Base-by-base conservation (phyloP, 1,284 basidiomycete species). In the Microbotryum lychnidis-dioicae region DNA sequence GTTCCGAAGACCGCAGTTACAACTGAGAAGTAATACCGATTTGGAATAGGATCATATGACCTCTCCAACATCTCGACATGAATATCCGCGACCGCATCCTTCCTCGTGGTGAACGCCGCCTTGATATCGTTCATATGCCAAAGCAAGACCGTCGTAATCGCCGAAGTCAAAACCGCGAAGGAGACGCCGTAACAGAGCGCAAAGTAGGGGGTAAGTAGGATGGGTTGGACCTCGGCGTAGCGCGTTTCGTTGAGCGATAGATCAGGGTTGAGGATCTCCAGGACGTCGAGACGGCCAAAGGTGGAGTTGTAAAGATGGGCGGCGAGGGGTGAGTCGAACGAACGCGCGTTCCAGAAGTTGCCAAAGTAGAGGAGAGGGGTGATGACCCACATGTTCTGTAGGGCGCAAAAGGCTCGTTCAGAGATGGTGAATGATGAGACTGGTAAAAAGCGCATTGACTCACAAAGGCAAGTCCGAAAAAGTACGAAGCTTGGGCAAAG, bases 91-190 rank as follows among this genome's bases (percentile, higher is more conserved):
- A 33, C 33, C 1, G 53, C 56, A 6, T 55, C 50, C 33, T 23
- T 54, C 21, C 47, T 54, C n/a, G 53, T 57, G n/a, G 50, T 54
- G 5, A 76, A 56, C 2, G 76, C 76, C 6, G 61, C 66, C 42
- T 69, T 68, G 54, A 78, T 74, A 56, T 77, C 76, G 45, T 71
- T 67, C 54, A 67, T 70, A 56, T 78, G 72, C 77, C 77, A 78
- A 1, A 78, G 65, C 2, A 73, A 29, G 4, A 78, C 76, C 18
- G 75, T 75, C 18, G 71, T 67, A 29, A 77, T 69, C 1, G 76
- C 75, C 48, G 73, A 72, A 0, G 76, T 77, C 31, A 78, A 66
- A 0, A 76, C 73, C 3, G 77, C 76, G 63, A 78, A 78, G 2
- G 70, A 69, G 21, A 76, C 66, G 6, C 75, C 76, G 63, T 77